Evolutionary conservation across 331 rosid species (phyloP).

Genomic region (Pyracantha coccinea): DNA sequence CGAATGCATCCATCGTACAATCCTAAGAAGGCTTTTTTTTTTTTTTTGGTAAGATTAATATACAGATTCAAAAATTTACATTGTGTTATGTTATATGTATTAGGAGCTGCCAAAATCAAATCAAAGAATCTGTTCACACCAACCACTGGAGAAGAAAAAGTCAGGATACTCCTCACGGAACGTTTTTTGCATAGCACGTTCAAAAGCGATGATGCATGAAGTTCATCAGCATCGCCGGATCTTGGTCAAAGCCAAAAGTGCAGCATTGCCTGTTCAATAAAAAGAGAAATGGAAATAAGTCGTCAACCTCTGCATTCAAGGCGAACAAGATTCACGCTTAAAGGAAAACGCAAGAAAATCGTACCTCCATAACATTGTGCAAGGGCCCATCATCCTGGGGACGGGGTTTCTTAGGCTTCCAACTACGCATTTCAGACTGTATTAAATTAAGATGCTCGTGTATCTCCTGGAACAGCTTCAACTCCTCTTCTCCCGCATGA

Average conservation of each 20-base stretch:
- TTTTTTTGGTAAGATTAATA: slow-evolving; percentile 10
- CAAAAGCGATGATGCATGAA: neutral
- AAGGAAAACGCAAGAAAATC: neutral
- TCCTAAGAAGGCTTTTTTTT: slow-evolving; percentile 8
- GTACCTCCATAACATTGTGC: slow-evolving; percentile 56
- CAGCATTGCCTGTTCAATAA: slow-evolving; percentile 81
- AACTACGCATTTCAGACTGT: slow-evolving; percentile 41
- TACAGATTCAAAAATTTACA: slow-evolving; percentile 22
- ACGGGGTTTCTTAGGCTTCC: slow-evolving; percentile 27
- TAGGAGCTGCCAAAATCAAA: neutral
- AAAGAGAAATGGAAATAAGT: neutral
- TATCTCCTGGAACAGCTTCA: slow-evolving; percentile 71
- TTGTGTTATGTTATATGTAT: slow-evolving; percentile 4
- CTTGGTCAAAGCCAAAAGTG: slow-evolving; percentile 69
- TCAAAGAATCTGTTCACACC: slow-evolving; percentile 17
- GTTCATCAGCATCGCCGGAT: neutral
- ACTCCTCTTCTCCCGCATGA: slow-evolving; percentile 42
- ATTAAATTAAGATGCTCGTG: slow-evolving; percentile 39
- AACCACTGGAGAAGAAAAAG: neutral
- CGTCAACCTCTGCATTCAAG: neutral
- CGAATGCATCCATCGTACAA: slow-evolving; percentile 7
- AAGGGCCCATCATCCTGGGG: slow-evolving; percentile 31
- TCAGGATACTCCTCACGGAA: neutral
- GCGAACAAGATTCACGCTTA: neutral
- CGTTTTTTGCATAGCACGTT: too few species aligned